phyloP scores from a whole-genome alignment of 148 eudicot species.

The Mesembryanthemum crystallinum region DNA sequence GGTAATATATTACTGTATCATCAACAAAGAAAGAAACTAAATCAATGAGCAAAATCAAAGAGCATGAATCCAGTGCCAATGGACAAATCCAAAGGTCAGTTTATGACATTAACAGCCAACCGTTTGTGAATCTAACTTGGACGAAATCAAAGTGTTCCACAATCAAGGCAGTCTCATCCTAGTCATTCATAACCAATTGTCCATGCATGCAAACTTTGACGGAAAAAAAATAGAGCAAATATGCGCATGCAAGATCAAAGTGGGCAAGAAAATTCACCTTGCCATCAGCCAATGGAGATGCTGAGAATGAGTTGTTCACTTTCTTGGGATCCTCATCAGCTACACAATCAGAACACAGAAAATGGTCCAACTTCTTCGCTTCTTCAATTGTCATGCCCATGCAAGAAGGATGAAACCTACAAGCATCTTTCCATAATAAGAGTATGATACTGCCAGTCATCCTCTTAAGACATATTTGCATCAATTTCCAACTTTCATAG shows the following conservation, averaged over 20 bases:
- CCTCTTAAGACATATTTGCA: not conserved
- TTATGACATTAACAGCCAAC: not conserved
- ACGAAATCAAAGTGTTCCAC: not conserved
- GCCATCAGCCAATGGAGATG: slow-evolving; percentile 47
- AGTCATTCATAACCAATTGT: not conserved
- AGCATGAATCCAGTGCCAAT: not conserved
- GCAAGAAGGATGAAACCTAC: slow-evolving; percentile 94
- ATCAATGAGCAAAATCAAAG: not conserved
- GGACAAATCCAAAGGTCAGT: slow-evolving; percentile 5
- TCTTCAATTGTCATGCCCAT: slow-evolving; percentile 95
- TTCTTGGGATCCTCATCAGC: slow-evolving; percentile 65
- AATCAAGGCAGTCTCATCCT: not conserved
- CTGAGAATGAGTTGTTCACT: slow-evolving; percentile 50
- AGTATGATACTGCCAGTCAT: not conserved
- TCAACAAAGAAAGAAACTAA: not conserved
- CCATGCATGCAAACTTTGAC: slow-evolving; percentile 16
- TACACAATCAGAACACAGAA: slow-evolving; percentile 77
- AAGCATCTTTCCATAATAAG: slow-evolving; percentile 6
- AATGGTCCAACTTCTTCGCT: slow-evolving; percentile 85
- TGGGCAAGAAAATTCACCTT: slow-evolving; percentile 49
- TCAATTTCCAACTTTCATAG: not conserved
- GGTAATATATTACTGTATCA: slow-evolving; percentile 1
- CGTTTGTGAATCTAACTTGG: not conserved
- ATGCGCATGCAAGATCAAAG: not conserved
- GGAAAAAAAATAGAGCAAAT: not conserved